Conservation (phyloP, 345 rosid genomes). For the Eucalyptus erythrocorys region DNA sequence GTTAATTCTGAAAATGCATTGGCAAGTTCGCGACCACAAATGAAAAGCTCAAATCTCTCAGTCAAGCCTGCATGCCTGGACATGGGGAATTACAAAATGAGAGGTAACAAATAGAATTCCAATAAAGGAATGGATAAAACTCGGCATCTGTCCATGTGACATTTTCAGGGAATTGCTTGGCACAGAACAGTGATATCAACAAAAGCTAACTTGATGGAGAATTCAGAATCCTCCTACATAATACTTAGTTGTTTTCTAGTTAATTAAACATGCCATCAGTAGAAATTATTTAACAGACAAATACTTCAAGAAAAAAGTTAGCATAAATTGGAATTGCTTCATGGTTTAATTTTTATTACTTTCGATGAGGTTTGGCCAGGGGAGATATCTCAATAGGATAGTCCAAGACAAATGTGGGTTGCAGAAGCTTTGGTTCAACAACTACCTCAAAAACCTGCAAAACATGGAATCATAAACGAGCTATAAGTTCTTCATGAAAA, state of each 20-base stretch:
- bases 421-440: slow-evolving; percentile 88
- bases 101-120: background rate
- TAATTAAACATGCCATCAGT: background rate
- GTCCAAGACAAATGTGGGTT: slow-evolving; percentile 93
- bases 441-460: slow-evolving; percentile 74
- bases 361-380: slow-evolving; percentile 82
- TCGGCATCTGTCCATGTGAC: background rate
- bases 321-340: background rate
- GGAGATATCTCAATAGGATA: slow-evolving; percentile 96
- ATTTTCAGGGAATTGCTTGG: background rate
- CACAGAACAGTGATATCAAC: background rate
- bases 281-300: background rate
- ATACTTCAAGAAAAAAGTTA: background rate
- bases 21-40: slow-evolving; percentile 93
- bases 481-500: background rate
- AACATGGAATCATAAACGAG: background rate
- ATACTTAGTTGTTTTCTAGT: background rate
- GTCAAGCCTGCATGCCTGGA: slow-evolving; percentile 60
- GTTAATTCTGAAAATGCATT: slow-evolving; percentile 95
- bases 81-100: background rate
- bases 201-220: background rate
- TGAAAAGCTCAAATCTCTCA: slow-evolving; percentile 94
- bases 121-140: background rate
- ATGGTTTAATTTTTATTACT: slow-evolving; percentile 24
- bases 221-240: background rate